Evolutionary conservation across 116 monocot genomes (phyloP).

Genomic region (Phalaenopsis hybrid): DNA sequence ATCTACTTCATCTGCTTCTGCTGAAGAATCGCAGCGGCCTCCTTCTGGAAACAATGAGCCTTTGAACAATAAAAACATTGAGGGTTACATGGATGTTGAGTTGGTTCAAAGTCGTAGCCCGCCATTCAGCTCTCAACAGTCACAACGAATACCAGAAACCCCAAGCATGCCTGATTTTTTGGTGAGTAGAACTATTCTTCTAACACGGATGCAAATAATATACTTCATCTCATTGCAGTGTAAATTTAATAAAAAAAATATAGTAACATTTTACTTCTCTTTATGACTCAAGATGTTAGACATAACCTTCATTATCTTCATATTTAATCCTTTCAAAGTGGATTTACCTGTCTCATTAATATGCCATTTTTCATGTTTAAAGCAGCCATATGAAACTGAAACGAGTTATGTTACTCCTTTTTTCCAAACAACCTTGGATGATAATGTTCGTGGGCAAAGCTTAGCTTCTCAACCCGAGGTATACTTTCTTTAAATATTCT

Average conservation of each 20-base stretch:
- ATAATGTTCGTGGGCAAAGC: slow-evolving; percentile 22
- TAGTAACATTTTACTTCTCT: not conserved
- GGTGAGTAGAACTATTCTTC: slow-evolving; percentile 24
- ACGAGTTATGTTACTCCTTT: slow-evolving; percentile 39
- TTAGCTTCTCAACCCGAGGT: slow-evolving; percentile 46
- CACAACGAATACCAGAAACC: slow-evolving; percentile 17
- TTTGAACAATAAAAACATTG: slow-evolving; percentile 26
- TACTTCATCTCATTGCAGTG: not conserved
- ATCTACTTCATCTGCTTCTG: slow-evolving; percentile 24
- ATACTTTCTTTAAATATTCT: slow-evolving; percentile 6
- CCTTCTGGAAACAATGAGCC: slow-evolving; percentile 17
- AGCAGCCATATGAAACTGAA: slow-evolving; percentile 45
- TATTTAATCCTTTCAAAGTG: not conserved
- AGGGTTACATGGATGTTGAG: slow-evolving; percentile 34
- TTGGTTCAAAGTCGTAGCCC: slow-evolving; percentile 39
- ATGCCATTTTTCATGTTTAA: slow-evolving; percentile 9
- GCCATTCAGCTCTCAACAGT: slow-evolving; percentile 24
- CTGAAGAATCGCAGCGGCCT: slow-evolving; percentile 16
- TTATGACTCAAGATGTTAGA: not conserved
- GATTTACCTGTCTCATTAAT: not conserved
- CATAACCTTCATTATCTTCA: not conserved
- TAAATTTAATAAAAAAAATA: not conserved
- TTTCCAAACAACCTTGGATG: slow-evolving; percentile 31
- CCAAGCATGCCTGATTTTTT: slow-evolving; percentile 34
- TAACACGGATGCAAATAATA: not conserved